These are phyloP conservation scores for Debaryomyces fabryi DNA, from an alignment of 1,139 yeast genomes.

Conservation along the genomic window DNA sequence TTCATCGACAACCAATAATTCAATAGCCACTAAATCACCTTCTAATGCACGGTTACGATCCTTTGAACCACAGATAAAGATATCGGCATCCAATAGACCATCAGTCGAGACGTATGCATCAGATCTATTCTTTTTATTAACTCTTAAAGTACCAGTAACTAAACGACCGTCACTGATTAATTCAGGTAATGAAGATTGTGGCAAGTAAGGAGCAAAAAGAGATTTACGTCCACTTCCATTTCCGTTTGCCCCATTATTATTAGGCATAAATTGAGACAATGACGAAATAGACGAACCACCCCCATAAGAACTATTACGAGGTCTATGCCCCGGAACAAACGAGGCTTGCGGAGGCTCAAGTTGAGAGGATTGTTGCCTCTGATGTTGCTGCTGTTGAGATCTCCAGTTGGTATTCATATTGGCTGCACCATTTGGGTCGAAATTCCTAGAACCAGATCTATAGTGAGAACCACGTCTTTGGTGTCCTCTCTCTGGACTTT, in stretches of 20 bases:
- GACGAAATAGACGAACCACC: conserved; percentile 67
- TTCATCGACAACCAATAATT: conserved; percentile 90
- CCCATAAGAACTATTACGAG: conserved; percentile 67
- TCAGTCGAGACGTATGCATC: conserved; percentile 98
- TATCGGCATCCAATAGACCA: conserved; percentile 93
- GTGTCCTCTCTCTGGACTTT: conserved; percentile 47
- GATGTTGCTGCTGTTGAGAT: conserved; percentile 37
- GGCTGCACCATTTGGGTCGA: conserved; percentile 43
- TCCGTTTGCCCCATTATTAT: conserved; percentile 22
- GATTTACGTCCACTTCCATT: conserved; percentile 65
- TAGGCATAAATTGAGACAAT: conserved; percentile 42
- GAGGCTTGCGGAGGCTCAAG: conserved; percentile 53
- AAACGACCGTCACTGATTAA: conserved; percentile 86
- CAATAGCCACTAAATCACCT: conserved; percentile 96
- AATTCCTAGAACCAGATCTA: conserved; percentile 59
- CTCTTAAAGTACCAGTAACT: conserved; percentile 90
- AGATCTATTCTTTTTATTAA: conserved; percentile 91
- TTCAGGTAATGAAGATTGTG: conserved; percentile 90
- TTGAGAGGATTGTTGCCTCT: conserved; percentile 28
- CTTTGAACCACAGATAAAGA: conserved; percentile 97
- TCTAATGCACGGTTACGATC: conserved; percentile 97
- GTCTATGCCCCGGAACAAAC: conserved; percentile 81
- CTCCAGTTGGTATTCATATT: conserved; percentile 71
- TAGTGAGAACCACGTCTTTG: conserved; percentile 54
- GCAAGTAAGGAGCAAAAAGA: conserved; percentile 91